Evolutionary conservation across 257 asterid species (phyloP).

Genomic region (Solanum pennellii): DNA sequence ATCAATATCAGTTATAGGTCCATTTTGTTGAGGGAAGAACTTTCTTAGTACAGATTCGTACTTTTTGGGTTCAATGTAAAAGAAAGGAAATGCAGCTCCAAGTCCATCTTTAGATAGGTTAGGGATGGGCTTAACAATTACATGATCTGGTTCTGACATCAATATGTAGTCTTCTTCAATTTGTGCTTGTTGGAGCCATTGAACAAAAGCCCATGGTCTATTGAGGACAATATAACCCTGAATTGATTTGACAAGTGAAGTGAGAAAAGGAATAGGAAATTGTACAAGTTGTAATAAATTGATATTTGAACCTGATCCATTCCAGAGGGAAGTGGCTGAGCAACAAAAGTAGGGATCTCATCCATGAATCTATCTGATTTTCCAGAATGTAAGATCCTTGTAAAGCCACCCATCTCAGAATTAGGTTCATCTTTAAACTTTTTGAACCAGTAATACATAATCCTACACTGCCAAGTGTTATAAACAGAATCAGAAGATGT

Average conservation of each 20-base stretch:
- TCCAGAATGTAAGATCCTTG: conserved; percentile 80
- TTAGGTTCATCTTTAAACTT: conserved; percentile 34
- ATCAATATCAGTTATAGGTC: conserved; percentile 73
- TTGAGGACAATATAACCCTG: conserved; percentile 97
- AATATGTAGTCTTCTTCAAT: conserved; percentile 91
- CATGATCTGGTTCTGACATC: conserved; percentile 95
- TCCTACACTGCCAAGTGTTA: conserved; percentile 93
- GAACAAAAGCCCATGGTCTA: conserved; percentile 99
- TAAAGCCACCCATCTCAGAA: conserved; percentile 93
- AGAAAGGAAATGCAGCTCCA: conserved; percentile 91
- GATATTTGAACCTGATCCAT: conserved; percentile 50
- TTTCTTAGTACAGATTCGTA: conserved; percentile 57
- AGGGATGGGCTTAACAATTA: conserved; percentile 86
- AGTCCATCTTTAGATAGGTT: conserved; percentile 61
- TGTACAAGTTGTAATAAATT: neutral
- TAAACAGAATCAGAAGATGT: conserved; percentile 83
- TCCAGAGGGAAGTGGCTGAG: conserved; percentile 86
- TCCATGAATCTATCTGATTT: conserved; percentile 67
- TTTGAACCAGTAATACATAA: conserved; percentile 96
- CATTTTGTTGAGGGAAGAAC: conserved; percentile 61
- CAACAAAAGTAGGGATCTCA: conserved; percentile 93
- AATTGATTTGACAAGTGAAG: neutral
- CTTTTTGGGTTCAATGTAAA: conserved; percentile 87
- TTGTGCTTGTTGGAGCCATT: conserved; percentile 88
- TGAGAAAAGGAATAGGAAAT: neutral